Evolutionary conservation across 345 rosid species (phyloP).

Genomic region (Salix caprea): DNA sequence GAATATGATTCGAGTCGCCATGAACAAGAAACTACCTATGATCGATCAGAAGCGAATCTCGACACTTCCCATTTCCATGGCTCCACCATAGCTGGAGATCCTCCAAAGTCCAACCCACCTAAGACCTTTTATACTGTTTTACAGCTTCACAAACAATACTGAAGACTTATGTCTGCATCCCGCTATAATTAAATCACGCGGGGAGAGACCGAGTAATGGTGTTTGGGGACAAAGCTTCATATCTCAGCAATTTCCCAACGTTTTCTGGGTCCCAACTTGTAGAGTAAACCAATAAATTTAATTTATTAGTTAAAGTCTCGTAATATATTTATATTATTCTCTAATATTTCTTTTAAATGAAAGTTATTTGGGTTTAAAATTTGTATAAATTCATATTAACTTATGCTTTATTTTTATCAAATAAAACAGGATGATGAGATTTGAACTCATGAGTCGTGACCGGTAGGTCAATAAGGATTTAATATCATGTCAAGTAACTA

Average conservation of each 20-base stretch:
- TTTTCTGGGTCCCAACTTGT: not conserved
- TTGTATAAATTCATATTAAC: too few species aligned
- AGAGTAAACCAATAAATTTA: too few species aligned
- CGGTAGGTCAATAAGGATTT: too few species aligned
- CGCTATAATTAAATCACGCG: not conserved
- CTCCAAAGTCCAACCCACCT: not conserved
- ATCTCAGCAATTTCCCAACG: constrained; percentile 5
- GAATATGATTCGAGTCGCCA: not conserved
- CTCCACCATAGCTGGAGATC: not conserved
- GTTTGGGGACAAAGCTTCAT: not conserved
- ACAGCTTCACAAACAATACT: not conserved
- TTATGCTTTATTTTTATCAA: too few species aligned
- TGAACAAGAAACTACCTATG: not conserved
- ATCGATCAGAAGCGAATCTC: not conserved
- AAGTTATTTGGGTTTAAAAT: too few species aligned
- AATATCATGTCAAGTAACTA: too few species aligned
- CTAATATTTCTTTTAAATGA: too few species aligned
- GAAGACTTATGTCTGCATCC: not conserved
- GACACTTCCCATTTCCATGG: not conserved
- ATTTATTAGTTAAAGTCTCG: too few species aligned
- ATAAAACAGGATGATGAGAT: too few species aligned
- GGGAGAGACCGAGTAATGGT: not conserved
- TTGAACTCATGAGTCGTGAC: too few species aligned
- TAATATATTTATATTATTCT: too few species aligned
- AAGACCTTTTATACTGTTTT: not conserved